Conservation (phyloP, 1,284 basidiomycete genomes). For the Marasmius sp. region DNA sequence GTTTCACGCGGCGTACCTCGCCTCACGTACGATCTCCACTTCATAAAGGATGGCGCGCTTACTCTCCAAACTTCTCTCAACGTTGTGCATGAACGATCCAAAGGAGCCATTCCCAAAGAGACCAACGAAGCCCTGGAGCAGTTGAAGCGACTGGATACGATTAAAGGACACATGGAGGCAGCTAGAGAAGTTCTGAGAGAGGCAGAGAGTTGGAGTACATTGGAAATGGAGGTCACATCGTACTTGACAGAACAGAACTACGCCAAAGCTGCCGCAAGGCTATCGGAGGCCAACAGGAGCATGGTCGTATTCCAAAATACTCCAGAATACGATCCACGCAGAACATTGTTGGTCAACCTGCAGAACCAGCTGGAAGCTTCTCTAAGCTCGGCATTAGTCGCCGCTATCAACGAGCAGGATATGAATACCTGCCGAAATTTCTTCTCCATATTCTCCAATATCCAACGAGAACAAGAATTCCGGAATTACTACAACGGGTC, state of each 20-base stretch:
- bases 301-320: conserved; percentile 92
- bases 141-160: conserved; percentile 76
- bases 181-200: conserved; percentile 85
- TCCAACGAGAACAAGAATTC: conserved; percentile 89
- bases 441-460: conserved; percentile 84
- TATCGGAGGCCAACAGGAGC: conserved; percentile 83
- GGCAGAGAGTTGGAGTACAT: conserved; percentile 91
- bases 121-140: conserved; percentile 69
- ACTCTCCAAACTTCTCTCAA: conserved; percentile 67
- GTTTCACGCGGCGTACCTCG: conserved; percentile 87
- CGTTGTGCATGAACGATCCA: conserved; percentile 54
- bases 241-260: conserved; percentile 79
- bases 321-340: conserved; percentile 82
- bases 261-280: conserved; percentile 82
- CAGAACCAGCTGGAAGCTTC: conserved; percentile 93
- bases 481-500: conserved; percentile 91
- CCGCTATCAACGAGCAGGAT: conserved; percentile 78
- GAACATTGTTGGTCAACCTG: conserved; percentile 81
- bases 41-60: conserved; percentile 88
- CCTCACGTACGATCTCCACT: conserved; percentile 90
- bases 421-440: conserved; percentile 72
- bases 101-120: conserved; percentile 47
- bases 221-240: conserved; percentile 87
- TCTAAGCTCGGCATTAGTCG: conserved; percentile 82
- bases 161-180: conserved; percentile 84